Conservation (phyloP, 169 alveolate genomes). For the Toxoplasma gondii region DNA sequence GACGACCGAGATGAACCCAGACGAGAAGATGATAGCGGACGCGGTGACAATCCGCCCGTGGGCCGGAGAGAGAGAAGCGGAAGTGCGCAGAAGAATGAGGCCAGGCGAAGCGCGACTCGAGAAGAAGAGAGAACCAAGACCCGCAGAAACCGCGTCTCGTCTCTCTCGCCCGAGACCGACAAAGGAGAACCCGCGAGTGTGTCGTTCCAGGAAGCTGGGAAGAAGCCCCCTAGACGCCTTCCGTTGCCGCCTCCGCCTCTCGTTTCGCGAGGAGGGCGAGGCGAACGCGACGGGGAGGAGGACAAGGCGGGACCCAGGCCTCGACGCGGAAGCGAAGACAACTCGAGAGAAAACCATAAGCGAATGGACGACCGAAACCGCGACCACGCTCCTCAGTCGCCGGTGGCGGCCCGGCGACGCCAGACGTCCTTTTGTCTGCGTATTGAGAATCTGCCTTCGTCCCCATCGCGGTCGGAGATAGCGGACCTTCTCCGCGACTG, state of each 20-base stretch:
- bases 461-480: background rate
- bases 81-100: background rate
- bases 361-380: background rate
- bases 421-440: background rate
- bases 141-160: background rate
- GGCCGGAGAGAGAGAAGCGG: background rate
- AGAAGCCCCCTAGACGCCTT: background rate
- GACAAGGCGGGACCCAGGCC: background rate
- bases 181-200: background rate
- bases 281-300: background rate
- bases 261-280: background rate
- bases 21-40: background rate
- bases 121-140: background rate
- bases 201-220: background rate
- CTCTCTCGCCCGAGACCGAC: background rate
- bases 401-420: background rate
- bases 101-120: background rate
- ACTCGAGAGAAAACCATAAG: background rate
- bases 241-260: background rate
- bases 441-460: background rate
- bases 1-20: background rate
- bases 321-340: background rate
- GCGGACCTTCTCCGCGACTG: background rate
- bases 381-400: background rate
- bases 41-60: background rate